Evolutionary conservation across 495 filamentous ascomycete genomes (phyloP).

Genomic region (Penicillium goetzii): DNA sequence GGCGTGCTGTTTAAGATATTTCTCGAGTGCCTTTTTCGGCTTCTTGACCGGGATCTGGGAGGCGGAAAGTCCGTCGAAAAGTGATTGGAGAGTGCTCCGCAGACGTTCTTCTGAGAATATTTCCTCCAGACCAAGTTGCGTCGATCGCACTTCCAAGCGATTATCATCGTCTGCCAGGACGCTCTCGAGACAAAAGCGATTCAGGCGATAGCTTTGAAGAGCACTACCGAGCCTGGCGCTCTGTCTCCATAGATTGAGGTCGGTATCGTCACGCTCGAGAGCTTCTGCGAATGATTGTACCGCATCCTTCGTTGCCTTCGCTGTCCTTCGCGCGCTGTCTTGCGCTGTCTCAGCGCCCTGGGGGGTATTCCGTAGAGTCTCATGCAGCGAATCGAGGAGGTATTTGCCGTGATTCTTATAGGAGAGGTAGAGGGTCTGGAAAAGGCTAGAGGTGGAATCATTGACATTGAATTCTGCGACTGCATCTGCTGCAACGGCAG

Average conservation of each 20-base stretch:
- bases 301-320: conserved; percentile 35
- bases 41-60: conserved; percentile 66
- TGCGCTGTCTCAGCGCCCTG: conserved; percentile 42
- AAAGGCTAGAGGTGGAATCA: conserved; percentile 76
- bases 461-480: conserved; percentile 47
- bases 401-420: conserved; percentile 97
- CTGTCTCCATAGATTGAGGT: conserved; percentile 91
- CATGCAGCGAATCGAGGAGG: conserved; percentile 72
- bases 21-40: conserved; percentile 64
- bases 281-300: conserved; percentile 73
- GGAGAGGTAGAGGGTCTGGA: conserved; percentile 87
- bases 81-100: conserved; percentile 62
- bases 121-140: conserved; percentile 83
- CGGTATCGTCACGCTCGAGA: conserved; percentile 86
- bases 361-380: conserved; percentile 30
- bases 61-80: conserved; percentile 75
- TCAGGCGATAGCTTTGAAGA: conserved; percentile 74
- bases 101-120: conserved; percentile 81
- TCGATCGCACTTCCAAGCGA: conserved; percentile 67
- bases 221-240: conserved; percentile 76
- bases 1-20: conserved; percentile 64
- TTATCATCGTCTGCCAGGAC: conserved; percentile 84
- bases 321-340: conserved; percentile 36
- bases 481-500: conserved; percentile 48
- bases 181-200: conserved; percentile 87